These are phyloP conservation scores for Arabis alpina DNA, from an alignment of 345 rosid genomes.

Conservation along the genomic window DNA sequence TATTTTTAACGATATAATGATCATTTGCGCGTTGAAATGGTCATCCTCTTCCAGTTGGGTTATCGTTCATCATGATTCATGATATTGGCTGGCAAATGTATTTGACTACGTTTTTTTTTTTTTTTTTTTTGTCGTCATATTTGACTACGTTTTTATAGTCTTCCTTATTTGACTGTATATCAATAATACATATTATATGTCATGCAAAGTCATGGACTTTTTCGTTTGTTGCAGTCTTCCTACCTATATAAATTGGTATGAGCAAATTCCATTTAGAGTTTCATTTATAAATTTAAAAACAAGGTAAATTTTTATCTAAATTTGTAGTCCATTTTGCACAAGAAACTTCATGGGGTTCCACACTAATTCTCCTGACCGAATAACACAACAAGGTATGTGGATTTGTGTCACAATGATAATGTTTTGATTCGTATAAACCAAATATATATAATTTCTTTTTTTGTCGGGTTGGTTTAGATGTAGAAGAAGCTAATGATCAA, in stretches of 20 bases:
- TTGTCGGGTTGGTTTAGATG: conserved; percentile 4
- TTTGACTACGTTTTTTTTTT: conserved; percentile 9
- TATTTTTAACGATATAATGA: not conserved
- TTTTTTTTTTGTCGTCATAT: no score
- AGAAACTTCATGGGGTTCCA: conserved; percentile 17
- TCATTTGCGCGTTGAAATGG: conserved; percentile 6
- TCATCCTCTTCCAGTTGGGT: not conserved
- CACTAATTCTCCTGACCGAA: conserved; percentile 8
- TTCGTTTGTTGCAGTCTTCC: not conserved
- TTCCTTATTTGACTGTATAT: no score
- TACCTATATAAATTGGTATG: not conserved
- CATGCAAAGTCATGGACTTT: conserved; percentile 23
- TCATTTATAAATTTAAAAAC: not conserved
- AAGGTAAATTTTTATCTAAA: not conserved
- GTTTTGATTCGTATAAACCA: not conserved
- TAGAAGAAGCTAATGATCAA: conserved; percentile 35
- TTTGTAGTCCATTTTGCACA: not conserved
- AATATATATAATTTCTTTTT: not conserved
- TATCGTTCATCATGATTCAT: not conserved
- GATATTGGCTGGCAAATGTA: not conserved
- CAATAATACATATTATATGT: no score
- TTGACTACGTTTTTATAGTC: not conserved
- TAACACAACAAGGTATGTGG: conserved; percentile 28
- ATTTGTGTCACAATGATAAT: not conserved
- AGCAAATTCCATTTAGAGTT: not conserved